Base-by-base conservation (phyloP, 805 yeast genomes). In the Ogataea wickerhamii region DNA sequence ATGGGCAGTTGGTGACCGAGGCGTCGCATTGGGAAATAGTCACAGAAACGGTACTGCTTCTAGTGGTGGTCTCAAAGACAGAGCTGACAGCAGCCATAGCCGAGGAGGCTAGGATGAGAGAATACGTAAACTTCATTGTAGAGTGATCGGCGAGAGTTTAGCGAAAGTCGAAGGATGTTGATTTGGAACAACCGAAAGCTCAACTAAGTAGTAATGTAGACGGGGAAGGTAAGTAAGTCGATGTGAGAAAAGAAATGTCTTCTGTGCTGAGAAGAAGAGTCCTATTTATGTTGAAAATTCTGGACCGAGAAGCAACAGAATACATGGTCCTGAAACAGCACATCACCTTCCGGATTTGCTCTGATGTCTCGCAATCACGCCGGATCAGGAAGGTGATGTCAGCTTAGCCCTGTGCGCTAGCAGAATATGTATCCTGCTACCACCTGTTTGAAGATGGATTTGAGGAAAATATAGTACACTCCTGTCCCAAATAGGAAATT, bases 101-200 rank as follows among this genome's bases (percentile, higher is more conserved):
- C 18, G 50, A 28, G 12, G 47, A 40, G 41, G 66, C 67, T 36
- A 54, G 43, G 43, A 61, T 38, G 48, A 62, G 47, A 35, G 63
- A 58, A 55, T 62, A 58, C 41, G 70, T 52, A 70, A 68, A 67
- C 62, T 69, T 71, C 74, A 70, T 69, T 64, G 42, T 63, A 17
- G 25, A 29, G n/a, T n/a, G n/a, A n/a, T n/a, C n/a, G n/a, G n/a
- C n/a, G n/a, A n/a, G n/a, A n/a, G n/a, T n/a, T n/a, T n/a, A n/a
- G n/a, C n/a, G n/a, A n/a, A n/a, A n/a, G n/a, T n/a, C n/a, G n/a
- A n/a, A n/a, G n/a, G n/a, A n/a, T n/a, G n/a, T n/a, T n/a, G n/a
- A n/a, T n/a, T n/a, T n/a, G n/a, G n/a, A n/a, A n/a, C n/a, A n/a
- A n/a, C n/a, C n/a, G n/a, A n/a, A n/a, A n/a, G n/a, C n/a, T n/a